Conservation (phyloP, 306 rosid genomes). For the Casuarina glauca region DNA sequence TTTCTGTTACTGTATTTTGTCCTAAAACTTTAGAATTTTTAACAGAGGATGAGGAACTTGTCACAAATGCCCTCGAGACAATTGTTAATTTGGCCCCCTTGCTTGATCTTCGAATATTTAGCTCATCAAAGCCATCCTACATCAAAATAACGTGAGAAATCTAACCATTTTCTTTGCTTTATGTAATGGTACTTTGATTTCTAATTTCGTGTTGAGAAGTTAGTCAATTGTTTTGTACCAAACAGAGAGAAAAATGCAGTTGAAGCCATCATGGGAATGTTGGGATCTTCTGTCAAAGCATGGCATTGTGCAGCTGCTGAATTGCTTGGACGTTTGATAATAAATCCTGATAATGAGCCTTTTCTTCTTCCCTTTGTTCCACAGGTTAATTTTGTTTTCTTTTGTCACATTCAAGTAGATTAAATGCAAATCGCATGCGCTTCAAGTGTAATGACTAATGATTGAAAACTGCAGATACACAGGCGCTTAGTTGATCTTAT, state of each 20-base stretch:
- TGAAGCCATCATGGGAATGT: conserved; percentile 91
- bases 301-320: conserved; percentile 98
- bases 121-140: conserved; percentile 89
- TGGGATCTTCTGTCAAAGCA: conserved; percentile 78
- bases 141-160: conserved; percentile 88
- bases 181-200: conserved; percentile 14
- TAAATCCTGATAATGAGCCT: conserved; percentile 93
- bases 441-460: conserved; percentile 11
- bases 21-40: conserved; percentile 23
- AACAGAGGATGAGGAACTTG: conserved; percentile 98
- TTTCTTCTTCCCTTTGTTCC: conserved; percentile 87
- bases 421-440: not conserved
- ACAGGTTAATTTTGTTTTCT: conserved; percentile 46
- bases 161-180: conserved; percentile 7
- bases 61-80: conserved; percentile 94
- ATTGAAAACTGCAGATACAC: conserved; percentile 65
- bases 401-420: conserved; percentile 6
- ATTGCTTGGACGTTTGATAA: conserved; percentile 89
- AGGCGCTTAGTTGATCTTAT: conserved; percentile 84
- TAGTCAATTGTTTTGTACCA: conserved; percentile 3
- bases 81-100: conserved; percentile 93
- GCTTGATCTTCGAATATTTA: conserved; percentile 87
- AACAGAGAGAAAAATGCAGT: conserved; percentile 87
- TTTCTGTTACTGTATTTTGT: conserved; percentile 11
- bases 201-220: conserved; percentile 27